Conservation (phyloP, 2,329 filamentous ascomycete genomes). For the Lachnellula cervina region DNA sequence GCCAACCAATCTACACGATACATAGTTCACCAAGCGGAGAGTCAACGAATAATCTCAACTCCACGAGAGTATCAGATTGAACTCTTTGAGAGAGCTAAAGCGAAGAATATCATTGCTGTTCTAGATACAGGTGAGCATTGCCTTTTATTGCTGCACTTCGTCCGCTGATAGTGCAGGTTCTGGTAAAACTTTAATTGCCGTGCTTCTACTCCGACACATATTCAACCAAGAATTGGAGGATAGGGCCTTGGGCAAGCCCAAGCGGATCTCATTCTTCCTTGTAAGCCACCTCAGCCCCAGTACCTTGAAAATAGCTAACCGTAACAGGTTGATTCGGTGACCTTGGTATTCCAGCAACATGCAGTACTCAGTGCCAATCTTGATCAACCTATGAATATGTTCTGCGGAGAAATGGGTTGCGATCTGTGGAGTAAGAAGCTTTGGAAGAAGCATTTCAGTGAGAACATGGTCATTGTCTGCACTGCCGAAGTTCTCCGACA, state of each 20-base stretch:
- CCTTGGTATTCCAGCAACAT: constrained; percentile 84
- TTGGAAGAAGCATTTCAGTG: constrained; percentile 52
- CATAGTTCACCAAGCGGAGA: constrained; percentile 31
- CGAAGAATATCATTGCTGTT: constrained; percentile 85
- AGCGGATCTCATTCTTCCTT: constrained; percentile 77
- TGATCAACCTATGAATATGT: constrained; percentile 65
- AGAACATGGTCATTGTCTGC: constrained; percentile 83
- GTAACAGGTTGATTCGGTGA: constrained; percentile 71
- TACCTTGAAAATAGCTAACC: constrained; percentile 8
- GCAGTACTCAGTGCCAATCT: constrained; percentile 78
- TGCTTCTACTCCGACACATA: constrained; percentile 71
- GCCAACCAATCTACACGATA: constrained; percentile 27
- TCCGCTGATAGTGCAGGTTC: constrained; percentile 52
- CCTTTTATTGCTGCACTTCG: neutral
- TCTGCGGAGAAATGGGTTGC: constrained; percentile 65
- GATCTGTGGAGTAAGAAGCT: constrained; percentile 56
- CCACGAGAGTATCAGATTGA: constrained; percentile 90
- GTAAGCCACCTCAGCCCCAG: constrained; percentile 37
- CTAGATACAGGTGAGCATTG: constrained; percentile 68
- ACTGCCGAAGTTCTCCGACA: constrained; percentile 83
- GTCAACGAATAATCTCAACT: constrained; percentile 60
- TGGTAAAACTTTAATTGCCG: constrained; percentile 95
- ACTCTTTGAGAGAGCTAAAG: constrained; percentile 81
- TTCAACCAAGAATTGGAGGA: constrained; percentile 73
- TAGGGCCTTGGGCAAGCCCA: constrained; percentile 52